phyloP scores from a whole-genome alignment of 768 basidiomycete genomes.

The Mycena polygramma region DNA sequence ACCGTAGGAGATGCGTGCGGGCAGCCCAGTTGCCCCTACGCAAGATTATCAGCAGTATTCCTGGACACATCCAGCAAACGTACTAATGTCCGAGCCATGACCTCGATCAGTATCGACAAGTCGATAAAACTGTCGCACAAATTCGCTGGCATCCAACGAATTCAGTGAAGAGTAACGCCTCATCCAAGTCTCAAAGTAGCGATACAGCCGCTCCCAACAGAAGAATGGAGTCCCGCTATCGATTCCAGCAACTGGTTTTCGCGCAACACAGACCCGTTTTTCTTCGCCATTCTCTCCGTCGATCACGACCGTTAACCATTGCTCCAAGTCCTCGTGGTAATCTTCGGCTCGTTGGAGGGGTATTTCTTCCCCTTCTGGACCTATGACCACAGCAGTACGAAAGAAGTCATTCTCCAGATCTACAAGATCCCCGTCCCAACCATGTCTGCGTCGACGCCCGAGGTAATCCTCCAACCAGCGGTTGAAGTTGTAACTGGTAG shows the following conservation, averaged over 20 bases:
- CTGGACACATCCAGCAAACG: background rate
- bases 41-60: background rate
- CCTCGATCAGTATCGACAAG: background rate
- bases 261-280: too few relatives aligned
- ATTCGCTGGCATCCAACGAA: background rate
- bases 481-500: too few relatives aligned
- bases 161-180: background rate
- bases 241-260: too few relatives aligned
- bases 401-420: too few relatives aligned
- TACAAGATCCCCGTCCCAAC: too few relatives aligned
- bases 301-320: background rate
- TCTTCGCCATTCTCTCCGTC: background rate
- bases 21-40: background rate
- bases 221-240: background rate
- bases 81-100: too few relatives aligned
- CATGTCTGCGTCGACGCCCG: too few relatives aligned
- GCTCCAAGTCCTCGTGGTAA: background rate
- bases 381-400: too few relatives aligned
- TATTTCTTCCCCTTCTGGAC: background rate
- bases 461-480: too few relatives aligned
- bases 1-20: slow-evolving; percentile 5
- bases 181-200: slow-evolving; percentile 11
- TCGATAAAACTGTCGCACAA: background rate
- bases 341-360: background rate
- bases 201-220: slow-evolving; percentile 17